Base-by-base conservation (phyloP, 1,139 yeast species). In the Petasospora fabianii region DNA sequence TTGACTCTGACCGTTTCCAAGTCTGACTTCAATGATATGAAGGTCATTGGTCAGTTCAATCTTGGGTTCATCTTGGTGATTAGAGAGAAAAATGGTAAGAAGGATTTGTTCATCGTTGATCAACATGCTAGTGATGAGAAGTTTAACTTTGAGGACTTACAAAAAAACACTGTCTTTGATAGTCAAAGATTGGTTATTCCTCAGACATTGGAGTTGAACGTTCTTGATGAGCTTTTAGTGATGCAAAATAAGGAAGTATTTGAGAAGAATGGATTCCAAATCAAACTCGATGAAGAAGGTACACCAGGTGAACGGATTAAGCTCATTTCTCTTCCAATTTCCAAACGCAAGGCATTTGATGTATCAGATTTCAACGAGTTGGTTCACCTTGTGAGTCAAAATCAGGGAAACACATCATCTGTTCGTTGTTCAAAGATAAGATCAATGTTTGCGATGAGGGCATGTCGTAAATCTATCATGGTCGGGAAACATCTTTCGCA, bases 51-150 rank as follows among this genome's bases (percentile, higher is more conserved):
- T 0, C 98, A 90, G 60, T 92, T 92, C 64, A 92, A 92, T 56
- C 63, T 84, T 20, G 98, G 98, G 0, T 92, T 92, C 55, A 86
- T 92, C 14, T 62, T 92, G 24, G 95, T 85, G 0, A 73, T 77
- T 2, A 65, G 74, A 39, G 53, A 53, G 14, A 61, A 61, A 11
- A 30, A 35, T 18, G 42, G 36, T 5, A 41, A 44, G 30, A 62
- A 64, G 30, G 87, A 86, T 55, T 58, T 92, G 30, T 88, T 92
- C 53, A 90, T 92, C 32, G 73, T 92, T 35, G 99, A 92, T 59
- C 99, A 92, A 61, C 99, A 92, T 64, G 98, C 98, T 1, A 85
- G 96, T 48, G 98, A 92, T 62, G 99, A 92, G 56, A 92, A 88
- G 54, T 86, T 56, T 62, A 92, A 92, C 59, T 92, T 86, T 65